Evolutionary conservation across 2,329 filamentous ascomycete genomes (phyloP).

Genomic region (Leptographium radiaticola): DNA sequence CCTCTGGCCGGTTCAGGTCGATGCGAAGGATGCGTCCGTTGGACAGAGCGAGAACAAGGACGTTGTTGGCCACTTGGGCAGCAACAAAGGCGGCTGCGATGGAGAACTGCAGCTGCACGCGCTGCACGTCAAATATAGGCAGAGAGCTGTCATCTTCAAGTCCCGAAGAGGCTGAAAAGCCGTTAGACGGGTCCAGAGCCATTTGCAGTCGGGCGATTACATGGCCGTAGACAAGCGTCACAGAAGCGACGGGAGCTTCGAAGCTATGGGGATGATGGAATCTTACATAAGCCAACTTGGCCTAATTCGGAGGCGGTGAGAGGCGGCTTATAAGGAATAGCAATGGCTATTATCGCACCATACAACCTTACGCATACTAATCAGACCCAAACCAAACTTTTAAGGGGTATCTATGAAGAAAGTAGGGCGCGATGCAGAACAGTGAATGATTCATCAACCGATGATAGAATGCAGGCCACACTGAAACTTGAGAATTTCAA

Average conservation of each 20-base stretch:
- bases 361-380: background rate
- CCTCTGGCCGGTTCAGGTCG: constrained; percentile 82
- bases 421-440: background rate
- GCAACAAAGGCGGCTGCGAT: constrained; percentile 93
- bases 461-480: background rate
- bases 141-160: constrained; percentile 42
- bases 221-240: background rate
- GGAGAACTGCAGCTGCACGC: constrained; percentile 85
- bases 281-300: background rate
- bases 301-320: background rate
- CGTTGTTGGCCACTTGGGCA: constrained; percentile 94
- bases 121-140: constrained; percentile 90
- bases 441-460: background rate
- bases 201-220: background rate
- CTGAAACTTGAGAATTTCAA: no score
- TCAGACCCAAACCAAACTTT: background rate
- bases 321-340: background rate
- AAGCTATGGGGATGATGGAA: background rate
- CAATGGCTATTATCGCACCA: no score
- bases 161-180: constrained; percentile 45
- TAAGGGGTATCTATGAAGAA: background rate
- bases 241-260: background rate
- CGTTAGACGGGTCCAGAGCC: constrained; percentile 53
- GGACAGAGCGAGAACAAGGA: constrained; percentile 80
- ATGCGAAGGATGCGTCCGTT: constrained; percentile 89